Evolutionary conservation across 352 stramenopile genomes (phyloP).

Genomic region (Hyaloperonospora arabidopsidis): DNA sequence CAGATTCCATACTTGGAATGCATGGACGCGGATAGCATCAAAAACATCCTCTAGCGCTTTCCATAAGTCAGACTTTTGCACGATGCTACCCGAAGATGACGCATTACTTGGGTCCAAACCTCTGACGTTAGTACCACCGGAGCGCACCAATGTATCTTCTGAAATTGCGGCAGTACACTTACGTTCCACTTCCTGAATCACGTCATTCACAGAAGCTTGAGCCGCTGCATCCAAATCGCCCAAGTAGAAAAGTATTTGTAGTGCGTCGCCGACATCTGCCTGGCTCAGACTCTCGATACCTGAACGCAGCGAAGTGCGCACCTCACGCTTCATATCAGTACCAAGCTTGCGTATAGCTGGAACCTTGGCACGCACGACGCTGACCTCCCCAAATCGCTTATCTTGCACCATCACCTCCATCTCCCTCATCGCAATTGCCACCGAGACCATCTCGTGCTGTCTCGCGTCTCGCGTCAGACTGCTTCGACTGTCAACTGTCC

Average conservation of each 20-base stretch:
- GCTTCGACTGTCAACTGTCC: constrained; percentile 6
- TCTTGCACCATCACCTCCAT: constrained; percentile 54
- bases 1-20: constrained; percentile 81
- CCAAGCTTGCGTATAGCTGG: constrained; percentile 42
- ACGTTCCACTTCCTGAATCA: constrained; percentile 75
- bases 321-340: constrained; percentile 44
- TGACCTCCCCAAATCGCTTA: constrained; percentile 56
- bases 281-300: constrained; percentile 57
- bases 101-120: constrained; percentile 25
- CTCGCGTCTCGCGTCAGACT: constrained; percentile 13
- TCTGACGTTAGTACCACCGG: constrained; percentile 11
- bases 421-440: constrained; percentile 65
- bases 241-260: constrained; percentile 78
- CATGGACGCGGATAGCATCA: constrained; percentile 52
- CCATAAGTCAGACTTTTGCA: constrained; percentile 71
- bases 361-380: constrained; percentile 47
- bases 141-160: constrained; percentile 51
- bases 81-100: constrained; percentile 16
- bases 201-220: constrained; percentile 70
- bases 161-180: constrained; percentile 50
- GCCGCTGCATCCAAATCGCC: constrained; percentile 52
- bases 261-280: constrained; percentile 56
- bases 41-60: constrained; percentile 77
- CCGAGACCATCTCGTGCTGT: constrained; percentile 45
- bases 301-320: constrained; percentile 37